These are phyloP conservation scores for Eimeria nieschulzi DNA, from an alignment of 169 alveolate genomes.

Conservation along the genomic window DNA sequence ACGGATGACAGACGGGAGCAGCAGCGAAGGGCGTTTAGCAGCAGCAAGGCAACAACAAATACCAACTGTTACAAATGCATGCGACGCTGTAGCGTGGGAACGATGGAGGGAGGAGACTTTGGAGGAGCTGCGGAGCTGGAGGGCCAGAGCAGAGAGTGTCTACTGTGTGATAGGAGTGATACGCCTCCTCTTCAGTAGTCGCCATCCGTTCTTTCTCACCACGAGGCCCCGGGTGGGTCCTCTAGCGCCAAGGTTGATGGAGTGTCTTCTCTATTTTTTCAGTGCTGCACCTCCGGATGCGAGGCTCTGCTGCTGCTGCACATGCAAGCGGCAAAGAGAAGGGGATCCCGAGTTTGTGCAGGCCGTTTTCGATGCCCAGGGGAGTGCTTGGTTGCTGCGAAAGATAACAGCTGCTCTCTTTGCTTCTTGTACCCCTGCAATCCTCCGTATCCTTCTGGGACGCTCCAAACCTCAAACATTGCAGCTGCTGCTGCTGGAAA, in stretches of 20 bases:
- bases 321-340: conserved; percentile 11
- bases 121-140: conserved; percentile 18
- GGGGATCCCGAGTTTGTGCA: not conserved
- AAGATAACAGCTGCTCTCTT: not conserved
- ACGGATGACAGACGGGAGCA: not conserved
- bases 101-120: not conserved
- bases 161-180: conserved; percentile 3
- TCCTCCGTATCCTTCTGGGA: conserved; percentile 12
- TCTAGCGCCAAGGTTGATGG: conserved; percentile 1
- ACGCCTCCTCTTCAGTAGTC: conserved; percentile 8
- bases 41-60: not conserved
- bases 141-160: conserved; percentile 23
- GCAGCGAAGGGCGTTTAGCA: not conserved
- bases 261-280: not conserved
- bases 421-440: not conserved
- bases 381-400: not conserved
- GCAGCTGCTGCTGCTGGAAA: conserved; percentile 50
- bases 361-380: conserved; percentile 32
- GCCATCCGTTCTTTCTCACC: not conserved
- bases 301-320: conserved; percentile 35
- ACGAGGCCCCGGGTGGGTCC: not conserved
- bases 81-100: not conserved
- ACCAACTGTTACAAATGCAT: not conserved
- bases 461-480: not conserved
- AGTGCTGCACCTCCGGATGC: not conserved